Evolutionary conservation across 2,329 filamentous ascomycete genomes (phyloP), one percentile per base, ranked within the genome.

Genomic region (Pseudogymnoascus sp.): DNA sequence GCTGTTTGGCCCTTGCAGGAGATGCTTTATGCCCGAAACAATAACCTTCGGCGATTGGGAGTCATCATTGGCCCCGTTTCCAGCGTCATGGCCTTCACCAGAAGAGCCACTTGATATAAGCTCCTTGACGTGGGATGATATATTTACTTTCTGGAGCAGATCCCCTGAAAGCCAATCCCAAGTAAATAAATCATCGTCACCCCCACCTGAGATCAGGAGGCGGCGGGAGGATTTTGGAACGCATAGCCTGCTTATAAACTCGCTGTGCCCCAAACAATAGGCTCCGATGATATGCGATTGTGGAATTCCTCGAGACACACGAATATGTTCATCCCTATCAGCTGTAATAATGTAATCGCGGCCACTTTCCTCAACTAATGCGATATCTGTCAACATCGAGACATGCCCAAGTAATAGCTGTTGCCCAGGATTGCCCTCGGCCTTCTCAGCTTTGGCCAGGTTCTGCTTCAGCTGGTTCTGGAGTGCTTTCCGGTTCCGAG

Each of bases 321-420:
- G 88, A 69, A 99, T 93, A 74, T 99, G 94, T 74, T 91, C 85
- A 70, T 90, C 86, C 63, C 86, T 79, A 72, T 90, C 87, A 15
- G 83, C 80, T 11, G 86, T 88, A 53, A 90, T 74, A 57, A 90
- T 82, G 67, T 87, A 88, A 58, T 72, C 77, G 60, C 80, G 78
- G 15, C 72, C 72, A 8, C 67, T 61, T 63, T 85, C 78, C 70
- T 84, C 82, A 11, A 82, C 80, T 41, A 84, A 78, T 2, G 78
- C 74, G 59, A 97, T 72, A 69, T 90, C 87, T 1, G 92, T 97
- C 58, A 99, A 83, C 84, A 97, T 89, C 0, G 93, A 97, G 12
- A 99, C 94, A 74, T 99, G 94, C 11, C 94, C 94, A 0, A 99
- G 83, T 6, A 97, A 78, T 0, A 96, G 78, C 37, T 86, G 83